Percentiles rank a stretch among this genome's conserved stretches.
Evolutionary conservation across 371 early-diverging fungal species (phyloP).

Genomic region (Circinella minor): DNA sequence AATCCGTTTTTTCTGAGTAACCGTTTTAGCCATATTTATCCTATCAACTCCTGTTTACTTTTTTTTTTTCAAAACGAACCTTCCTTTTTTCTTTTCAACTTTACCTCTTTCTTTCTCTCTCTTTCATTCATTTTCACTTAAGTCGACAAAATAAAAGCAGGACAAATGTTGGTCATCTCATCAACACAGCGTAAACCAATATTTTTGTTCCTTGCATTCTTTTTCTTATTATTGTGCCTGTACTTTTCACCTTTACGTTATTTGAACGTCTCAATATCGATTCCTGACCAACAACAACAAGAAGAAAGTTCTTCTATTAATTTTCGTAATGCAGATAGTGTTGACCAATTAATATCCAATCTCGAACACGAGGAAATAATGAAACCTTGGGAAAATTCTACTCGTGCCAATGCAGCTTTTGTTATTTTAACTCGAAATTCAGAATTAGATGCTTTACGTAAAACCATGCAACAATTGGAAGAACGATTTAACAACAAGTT

Average conservation of each 20-base stretch:
- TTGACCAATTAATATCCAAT: not conserved
- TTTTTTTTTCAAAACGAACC: not conserved
- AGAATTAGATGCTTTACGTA: conserved; percentile 72
- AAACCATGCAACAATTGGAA: conserved; percentile 77
- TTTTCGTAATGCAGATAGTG: conserved; percentile 1
- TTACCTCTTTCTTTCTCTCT: not conserved
- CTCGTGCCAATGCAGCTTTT: conserved; percentile 69
- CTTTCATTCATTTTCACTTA: not conserved
- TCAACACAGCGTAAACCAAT: conserved; percentile 9
- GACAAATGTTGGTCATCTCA: conserved; percentile 28
- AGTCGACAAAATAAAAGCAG: conserved; percentile 17
- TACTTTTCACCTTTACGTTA: conserved; percentile 5
- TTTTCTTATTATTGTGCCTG: conserved; percentile 6
- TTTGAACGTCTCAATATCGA: not conserved
- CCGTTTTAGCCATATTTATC: no score
- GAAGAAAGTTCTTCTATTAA: not conserved
- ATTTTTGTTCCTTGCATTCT: not conserved
- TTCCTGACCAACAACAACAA: not conserved
- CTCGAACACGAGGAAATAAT: not conserved
- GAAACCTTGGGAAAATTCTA: conserved; percentile 40
- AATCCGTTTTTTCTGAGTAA: no score
- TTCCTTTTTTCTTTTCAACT: not conserved
- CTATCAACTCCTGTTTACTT: not conserved
- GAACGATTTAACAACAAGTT: conserved; percentile 81
- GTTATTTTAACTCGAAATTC: conserved; percentile 71